Conservation (phyloP, 1,284 basidiomycete species). For the Microstroma glucosiphilum region DNA sequence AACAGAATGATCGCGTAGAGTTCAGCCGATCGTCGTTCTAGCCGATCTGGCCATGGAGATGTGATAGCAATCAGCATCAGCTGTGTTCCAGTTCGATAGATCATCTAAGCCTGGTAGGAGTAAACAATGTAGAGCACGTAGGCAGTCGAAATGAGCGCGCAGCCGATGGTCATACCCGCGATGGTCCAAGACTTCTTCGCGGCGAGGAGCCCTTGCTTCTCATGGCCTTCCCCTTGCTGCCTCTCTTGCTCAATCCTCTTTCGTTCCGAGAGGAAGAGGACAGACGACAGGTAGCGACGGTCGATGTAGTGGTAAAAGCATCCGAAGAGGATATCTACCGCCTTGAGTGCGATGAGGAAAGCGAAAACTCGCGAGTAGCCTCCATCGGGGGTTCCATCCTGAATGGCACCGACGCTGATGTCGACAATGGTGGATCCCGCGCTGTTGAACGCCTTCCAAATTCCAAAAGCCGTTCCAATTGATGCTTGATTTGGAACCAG, state of each 20-base stretch:
- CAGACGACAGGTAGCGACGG: slow-evolving; percentile 11
- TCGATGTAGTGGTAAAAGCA: slow-evolving; percentile 48
- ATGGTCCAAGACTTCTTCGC: not conserved
- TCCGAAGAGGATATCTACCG: slow-evolving; percentile 50
- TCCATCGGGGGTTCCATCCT: slow-evolving; percentile 48
- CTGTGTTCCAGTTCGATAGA: too few relatives aligned
- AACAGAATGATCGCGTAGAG: too few relatives aligned
- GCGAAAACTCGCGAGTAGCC: slow-evolving; percentile 52
- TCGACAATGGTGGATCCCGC: slow-evolving; percentile 51
- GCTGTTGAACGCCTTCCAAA: slow-evolving; percentile 53
- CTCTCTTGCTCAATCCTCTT: slow-evolving; percentile 3
- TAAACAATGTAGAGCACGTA: not conserved
- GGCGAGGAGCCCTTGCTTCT: not conserved
- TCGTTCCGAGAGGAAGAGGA: slow-evolving; percentile 12
- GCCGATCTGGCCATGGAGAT: too few relatives aligned
- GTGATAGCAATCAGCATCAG: too few relatives aligned
- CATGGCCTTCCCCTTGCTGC: not conserved
- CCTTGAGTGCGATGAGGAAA: slow-evolving; percentile 54
- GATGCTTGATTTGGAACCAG: slow-evolving; percentile 50
- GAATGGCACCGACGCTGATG: slow-evolving; percentile 52
- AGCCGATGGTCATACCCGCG: not conserved
- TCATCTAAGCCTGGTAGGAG: not conserved
- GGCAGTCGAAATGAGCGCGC: not conserved
- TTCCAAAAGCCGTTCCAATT: slow-evolving; percentile 53
- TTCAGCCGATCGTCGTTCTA: too few relatives aligned